phyloP scores from a whole-genome alignment of 2,329 filamentous ascomycete genomes.

The Ilyonectria destructans region DNA sequence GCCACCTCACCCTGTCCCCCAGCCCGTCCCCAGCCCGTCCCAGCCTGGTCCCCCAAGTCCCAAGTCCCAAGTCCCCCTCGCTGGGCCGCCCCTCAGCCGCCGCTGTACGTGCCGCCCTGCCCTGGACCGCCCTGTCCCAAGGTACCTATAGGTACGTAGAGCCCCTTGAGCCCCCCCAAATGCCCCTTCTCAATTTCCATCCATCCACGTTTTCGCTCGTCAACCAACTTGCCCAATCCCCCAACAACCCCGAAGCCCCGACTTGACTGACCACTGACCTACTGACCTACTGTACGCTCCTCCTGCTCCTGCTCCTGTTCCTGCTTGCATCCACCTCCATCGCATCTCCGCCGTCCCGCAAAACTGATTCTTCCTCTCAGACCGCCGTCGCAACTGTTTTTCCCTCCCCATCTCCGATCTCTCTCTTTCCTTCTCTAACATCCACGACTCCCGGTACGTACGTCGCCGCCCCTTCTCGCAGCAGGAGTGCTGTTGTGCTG shows the following conservation, averaged over 20 bases:
- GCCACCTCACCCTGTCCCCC: slow-evolving; percentile 18
- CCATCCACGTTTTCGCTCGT: slow-evolving; percentile 53
- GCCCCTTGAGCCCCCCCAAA: slow-evolving; percentile 34
- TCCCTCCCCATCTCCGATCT: slow-evolving; percentile 37
- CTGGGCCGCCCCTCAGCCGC: slow-evolving; percentile 5
- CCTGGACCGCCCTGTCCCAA: slow-evolving; percentile 14
- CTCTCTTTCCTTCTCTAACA: slow-evolving; percentile 36
- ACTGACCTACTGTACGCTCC: slow-evolving; percentile 25
- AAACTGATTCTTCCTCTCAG: slow-evolving; percentile 50
- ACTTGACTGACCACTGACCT: slow-evolving; percentile 13
- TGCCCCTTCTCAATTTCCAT: slow-evolving; percentile 54
- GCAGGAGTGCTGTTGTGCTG: slow-evolving; percentile 31
- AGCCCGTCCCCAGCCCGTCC: slow-evolving; percentile 15
- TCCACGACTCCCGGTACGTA: slow-evolving; percentile 43
- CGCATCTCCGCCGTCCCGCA: slow-evolving; percentile 42
- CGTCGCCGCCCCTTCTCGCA: slow-evolving; percentile 26
- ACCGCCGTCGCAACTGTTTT: slow-evolving; percentile 41
- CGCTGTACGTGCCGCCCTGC: slow-evolving; percentile 13
- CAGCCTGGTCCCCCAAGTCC: slow-evolving; percentile 2
- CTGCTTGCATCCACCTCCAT: slow-evolving; percentile 41
- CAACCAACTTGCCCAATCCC: slow-evolving; percentile 52
- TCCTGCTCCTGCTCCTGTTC: slow-evolving; percentile 21
- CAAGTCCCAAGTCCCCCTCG: slow-evolving; percentile 1
- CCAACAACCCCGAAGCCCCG: slow-evolving; percentile 47
- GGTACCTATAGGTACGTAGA: slow-evolving; percentile 27